phyloP scores from a whole-genome alignment of 2,329 filamentous ascomycete species.

The Epichloe hybrida region DNA sequence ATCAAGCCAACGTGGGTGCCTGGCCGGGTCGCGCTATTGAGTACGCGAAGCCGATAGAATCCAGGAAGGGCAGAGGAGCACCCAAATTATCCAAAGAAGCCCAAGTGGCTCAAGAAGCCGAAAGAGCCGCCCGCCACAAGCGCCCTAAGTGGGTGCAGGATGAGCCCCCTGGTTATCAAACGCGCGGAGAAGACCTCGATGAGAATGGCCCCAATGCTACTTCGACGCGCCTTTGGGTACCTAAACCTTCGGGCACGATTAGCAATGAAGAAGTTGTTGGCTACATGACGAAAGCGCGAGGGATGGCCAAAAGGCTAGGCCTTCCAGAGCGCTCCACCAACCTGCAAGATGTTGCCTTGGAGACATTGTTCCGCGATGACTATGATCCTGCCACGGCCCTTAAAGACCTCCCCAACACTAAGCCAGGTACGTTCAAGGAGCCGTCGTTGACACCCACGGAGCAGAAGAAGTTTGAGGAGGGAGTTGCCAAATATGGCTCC shows the following conservation, averaged over 20 bases:
- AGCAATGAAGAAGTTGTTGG: slow-evolving; percentile 51
- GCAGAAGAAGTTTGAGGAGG: slow-evolving; percentile 84
- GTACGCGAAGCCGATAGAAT: slow-evolving; percentile 76
- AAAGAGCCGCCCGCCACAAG: slow-evolving; percentile 64
- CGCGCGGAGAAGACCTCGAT: slow-evolving; percentile 64
- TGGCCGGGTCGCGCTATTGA: slow-evolving; percentile 86
- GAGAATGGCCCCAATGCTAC: slow-evolving; percentile 63
- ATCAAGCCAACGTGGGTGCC: slow-evolving; percentile 72
- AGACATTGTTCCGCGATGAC: slow-evolving; percentile 55
- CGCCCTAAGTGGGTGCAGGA: slow-evolving; percentile 91
- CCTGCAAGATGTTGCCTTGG: slow-evolving; percentile 69
- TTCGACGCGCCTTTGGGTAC: slow-evolving; percentile 64
- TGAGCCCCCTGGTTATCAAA: slow-evolving; percentile 79
- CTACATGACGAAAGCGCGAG: slow-evolving; percentile 60
- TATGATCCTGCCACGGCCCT: slow-evolving; percentile 63
- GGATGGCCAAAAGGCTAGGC: slow-evolving; percentile 51
- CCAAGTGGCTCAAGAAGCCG: slow-evolving; percentile 67
- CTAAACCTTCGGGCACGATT: slow-evolving; percentile 43
- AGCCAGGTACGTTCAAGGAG: slow-evolving; percentile 67
- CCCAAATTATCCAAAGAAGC: slow-evolving; percentile 68
- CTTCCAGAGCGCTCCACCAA: slow-evolving; percentile 70
- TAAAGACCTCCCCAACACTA: slow-evolving; percentile 51
- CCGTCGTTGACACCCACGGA: slow-evolving; percentile 68
- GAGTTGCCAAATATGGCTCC: slow-evolving; percentile 77
- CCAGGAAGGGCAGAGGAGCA: slow-evolving; percentile 74